Base-by-base conservation (phyloP, 345 rosid genomes). In the Acer saccharum region DNA sequence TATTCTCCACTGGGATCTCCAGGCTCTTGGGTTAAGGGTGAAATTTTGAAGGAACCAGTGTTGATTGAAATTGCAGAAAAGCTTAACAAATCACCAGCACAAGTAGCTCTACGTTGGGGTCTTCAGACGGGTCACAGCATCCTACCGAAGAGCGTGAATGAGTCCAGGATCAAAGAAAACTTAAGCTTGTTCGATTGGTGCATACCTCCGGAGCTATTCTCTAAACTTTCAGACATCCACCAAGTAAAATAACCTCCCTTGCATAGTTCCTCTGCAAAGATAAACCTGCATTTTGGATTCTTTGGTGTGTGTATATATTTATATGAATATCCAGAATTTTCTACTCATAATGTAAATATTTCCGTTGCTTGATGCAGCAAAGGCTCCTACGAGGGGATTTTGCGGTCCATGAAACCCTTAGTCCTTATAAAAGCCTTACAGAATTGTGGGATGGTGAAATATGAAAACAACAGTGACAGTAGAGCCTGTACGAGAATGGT, bases 1-100 rank as follows among this genome's bases (percentile, higher is more conserved):
- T 85, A 85, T 79, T 81, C 93, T 23, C 90, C 91, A 7, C 71
- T 88, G 58, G 93, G 90, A 55, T 90, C 90, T 73, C 89, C 91
- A 64, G 90, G 91, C 2, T 78, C 89, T 4, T 90, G 88, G 89
- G 54, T 90, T 43, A 90, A 88, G 69, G 89, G 88, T 46, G 93
- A 90, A 71, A 78, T 85, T 54, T 62, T 88, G 77, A 84, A 84
- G 77, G 90, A 90, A 62, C 85, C 89, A 2, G 69, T 77, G 32
- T 68, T 90, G 80, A 23, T 77, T 43, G 87, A 88, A 76, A 77
- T 81, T 65, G 88, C 90, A 0, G 83, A 82, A 29, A 81, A 88
- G 60, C 83, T 84, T 39, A 78, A 83, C 74, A 90, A 88, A 68
- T 85, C 91, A 7, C 89, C 87, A 5, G 91, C 90, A 60, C 93